phyloP scores from a whole-genome alignment of 371 early-diverging fungal species.

The Mucor plumbeus region DNA sequence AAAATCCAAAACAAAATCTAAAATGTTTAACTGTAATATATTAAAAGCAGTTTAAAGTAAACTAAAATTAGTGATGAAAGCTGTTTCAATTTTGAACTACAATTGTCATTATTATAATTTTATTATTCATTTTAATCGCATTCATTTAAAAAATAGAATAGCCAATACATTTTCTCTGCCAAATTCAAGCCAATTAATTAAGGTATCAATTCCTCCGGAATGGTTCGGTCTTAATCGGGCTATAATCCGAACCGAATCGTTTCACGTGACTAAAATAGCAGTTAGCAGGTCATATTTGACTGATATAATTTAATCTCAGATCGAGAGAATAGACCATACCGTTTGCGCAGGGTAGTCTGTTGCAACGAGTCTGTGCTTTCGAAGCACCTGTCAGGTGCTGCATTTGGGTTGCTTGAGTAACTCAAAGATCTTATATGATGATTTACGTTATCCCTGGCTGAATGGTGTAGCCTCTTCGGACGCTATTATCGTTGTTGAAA shows the following conservation, averaged over 20 bases:
- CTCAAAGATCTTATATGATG: slow-evolving; percentile 26
- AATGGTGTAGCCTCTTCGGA: slow-evolving; percentile 38
- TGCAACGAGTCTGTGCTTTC: slow-evolving; percentile 16
- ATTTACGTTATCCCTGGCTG: slow-evolving; percentile 44
- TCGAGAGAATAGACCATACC: not conserved
- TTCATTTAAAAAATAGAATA: too few species aligned
- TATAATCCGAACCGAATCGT: not conserved
- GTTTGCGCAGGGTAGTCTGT: not conserved
- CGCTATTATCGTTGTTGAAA: slow-evolving; percentile 35
- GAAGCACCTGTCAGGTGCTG: slow-evolving; percentile 11
- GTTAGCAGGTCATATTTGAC: not conserved
- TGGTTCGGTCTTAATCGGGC: too few species aligned
- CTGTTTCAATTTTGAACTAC: too few species aligned
- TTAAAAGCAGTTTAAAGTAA: too few species aligned
- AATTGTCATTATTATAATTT: too few species aligned
- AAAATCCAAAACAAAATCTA: too few species aligned
- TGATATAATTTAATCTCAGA: slow-evolving; percentile 16
- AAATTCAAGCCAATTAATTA: too few species aligned
- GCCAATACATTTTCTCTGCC: too few species aligned
- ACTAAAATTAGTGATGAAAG: too few species aligned
- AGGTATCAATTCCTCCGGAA: too few species aligned
- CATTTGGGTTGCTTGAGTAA: slow-evolving; percentile 8
- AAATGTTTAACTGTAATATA: too few species aligned
- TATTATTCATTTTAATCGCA: too few species aligned
- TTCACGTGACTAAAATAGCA: not conserved